phyloP scores from a whole-genome alignment of 148 eudicot genomes.

The Amaranthus cruentus region DNA sequence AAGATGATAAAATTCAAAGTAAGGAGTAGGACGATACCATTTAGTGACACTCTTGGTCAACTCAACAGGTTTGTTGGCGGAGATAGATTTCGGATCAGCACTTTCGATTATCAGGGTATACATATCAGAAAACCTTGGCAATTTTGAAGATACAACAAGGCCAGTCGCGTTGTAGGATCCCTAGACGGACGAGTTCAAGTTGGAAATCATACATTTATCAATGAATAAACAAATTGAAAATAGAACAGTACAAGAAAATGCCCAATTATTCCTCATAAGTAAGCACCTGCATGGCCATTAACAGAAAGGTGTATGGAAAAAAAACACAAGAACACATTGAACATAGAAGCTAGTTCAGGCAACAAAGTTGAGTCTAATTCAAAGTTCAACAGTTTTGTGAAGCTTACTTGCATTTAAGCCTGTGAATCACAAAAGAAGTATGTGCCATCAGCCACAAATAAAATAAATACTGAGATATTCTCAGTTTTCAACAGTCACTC shows the following conservation, averaged over 20 bases:
- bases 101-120: constrained; percentile 76
- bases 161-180: constrained; percentile 72
- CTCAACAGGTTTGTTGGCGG: constrained; percentile 82
- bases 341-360: no score
- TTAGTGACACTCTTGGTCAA: constrained; percentile 79
- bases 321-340: no score
- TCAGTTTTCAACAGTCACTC: no score
- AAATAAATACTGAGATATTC: no score
- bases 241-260: background rate
- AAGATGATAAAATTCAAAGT: background rate
- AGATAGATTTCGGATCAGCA: constrained; percentile 76
- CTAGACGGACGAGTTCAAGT: constrained; percentile 30
- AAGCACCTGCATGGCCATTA: background rate
- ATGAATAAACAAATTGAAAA: background rate
- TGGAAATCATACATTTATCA: background rate
- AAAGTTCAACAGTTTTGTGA: no score
- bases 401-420: no score
- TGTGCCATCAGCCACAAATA: no score
- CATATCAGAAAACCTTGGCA: constrained; percentile 84
- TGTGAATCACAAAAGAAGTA: no score
- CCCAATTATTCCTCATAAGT: background rate
- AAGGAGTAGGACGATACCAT: constrained; percentile 49
- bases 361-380: no score
- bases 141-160: constrained; percentile 68
- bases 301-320: background rate